Evolutionary conservation across 768 basidiomycete species (phyloP), one percentile per base, ranked within the genome.

Genomic region (Xerocomus spinulosus): DNA sequence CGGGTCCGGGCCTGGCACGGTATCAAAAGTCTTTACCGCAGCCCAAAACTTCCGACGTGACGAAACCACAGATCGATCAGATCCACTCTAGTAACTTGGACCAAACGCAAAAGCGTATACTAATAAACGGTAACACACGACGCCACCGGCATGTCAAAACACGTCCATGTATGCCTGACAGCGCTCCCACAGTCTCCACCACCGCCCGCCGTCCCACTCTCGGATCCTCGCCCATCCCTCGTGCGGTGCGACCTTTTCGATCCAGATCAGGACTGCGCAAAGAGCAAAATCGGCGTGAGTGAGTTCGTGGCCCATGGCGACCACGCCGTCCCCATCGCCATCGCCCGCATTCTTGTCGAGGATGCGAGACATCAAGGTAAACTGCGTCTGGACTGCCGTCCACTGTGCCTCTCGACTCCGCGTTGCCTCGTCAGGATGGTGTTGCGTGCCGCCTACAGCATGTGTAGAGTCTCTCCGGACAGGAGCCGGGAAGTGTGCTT

Each of bases 251-350:
- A 87, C 79, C 40, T 78, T 72, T 60, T 87, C 80, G 34, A 87
- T 81, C 85, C 84, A 89, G 38, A 87, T 76, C 34, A 88, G 65
- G 15, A 85, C 75, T 0, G 86, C 78, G 54, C 83, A 85, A 18
- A 89, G 65, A 5, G 83, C 80, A 59, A 88, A 87, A 55, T 88
- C 86, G 2, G 83, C 83, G 54, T 87, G 86, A 9, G 78, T 79
- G 42, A 87, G 72, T 17, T 84, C 80, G 29, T 73, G 69, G 4
- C 85, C 86, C 74, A 80, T 81, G 14, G 69, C 79, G 28, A 86
- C 81, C 9, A 78, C 68, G 2, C 82, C 82, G 52, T 84, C 69
- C 3, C 81, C 81, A 54, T 82, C 80, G 4, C 80, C 78, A 44
- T 85, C 83, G 0, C 74, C 73, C 6, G 63, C 53, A 52, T 87